These are phyloP conservation scores for Podaxis sp. DNA, from an alignment of 768 basidiomycete species.

Conservation along the genomic window DNA sequence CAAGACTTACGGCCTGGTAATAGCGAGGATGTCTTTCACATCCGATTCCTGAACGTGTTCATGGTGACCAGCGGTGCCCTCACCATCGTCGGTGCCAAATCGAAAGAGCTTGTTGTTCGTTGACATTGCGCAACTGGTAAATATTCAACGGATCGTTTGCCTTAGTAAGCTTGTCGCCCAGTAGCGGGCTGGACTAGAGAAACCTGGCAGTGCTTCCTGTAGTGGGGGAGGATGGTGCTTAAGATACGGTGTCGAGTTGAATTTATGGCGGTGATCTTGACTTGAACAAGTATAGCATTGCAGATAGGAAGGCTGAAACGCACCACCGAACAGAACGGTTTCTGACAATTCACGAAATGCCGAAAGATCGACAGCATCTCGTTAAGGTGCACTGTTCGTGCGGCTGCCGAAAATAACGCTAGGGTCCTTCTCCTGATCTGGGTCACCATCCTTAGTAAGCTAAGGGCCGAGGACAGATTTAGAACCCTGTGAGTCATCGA, in stretches of 20 bases:
- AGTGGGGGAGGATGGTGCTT: not conserved
- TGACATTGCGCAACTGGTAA: not conserved
- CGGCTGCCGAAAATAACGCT: conserved; percentile 4
- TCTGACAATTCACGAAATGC: conserved; percentile 12
- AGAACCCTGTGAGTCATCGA: conserved; percentile 1
- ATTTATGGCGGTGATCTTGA: conserved; percentile 9
- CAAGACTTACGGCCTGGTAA: conserved; percentile 6
- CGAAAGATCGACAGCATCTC: conserved; percentile 13
- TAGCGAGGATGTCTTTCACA: not conserved
- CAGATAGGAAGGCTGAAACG: conserved; percentile 9
- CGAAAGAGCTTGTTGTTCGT: conserved; percentile 11
- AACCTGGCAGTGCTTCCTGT: not conserved
- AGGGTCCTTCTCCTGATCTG: not conserved
- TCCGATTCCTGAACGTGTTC: conserved; percentile 10
- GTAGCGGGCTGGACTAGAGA: not conserved
- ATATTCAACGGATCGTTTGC: not conserved
- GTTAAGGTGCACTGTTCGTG: conserved; percentile 1
- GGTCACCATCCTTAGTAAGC: not conserved
- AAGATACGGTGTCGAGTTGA: not conserved
- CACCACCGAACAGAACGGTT: conserved; percentile 8
- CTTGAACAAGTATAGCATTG: conserved; percentile 7
- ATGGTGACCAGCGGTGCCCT: conserved; percentile 14
- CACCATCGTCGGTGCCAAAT: conserved; percentile 17
- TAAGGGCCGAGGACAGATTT: not conserved
- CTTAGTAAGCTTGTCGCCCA: not conserved